These are phyloP conservation scores for Scutellaria baicalensis DNA, from an alignment of 257 asterid genomes.

Conservation along the genomic window DNA sequence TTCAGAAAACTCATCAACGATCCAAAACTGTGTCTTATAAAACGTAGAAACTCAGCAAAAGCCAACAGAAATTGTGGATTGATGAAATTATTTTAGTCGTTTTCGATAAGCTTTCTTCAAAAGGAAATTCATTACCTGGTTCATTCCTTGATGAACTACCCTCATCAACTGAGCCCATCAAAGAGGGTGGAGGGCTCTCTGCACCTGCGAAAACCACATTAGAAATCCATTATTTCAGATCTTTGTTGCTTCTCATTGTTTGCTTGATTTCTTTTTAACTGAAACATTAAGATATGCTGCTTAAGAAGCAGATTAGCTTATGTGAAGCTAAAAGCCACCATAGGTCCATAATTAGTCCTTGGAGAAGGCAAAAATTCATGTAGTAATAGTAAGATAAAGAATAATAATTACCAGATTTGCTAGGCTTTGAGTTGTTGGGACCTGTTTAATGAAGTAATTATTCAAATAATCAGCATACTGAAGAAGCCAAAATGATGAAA, in stretches of 20 bases:
- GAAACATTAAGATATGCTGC: background rate
- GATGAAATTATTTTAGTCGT: slow-evolving; percentile 6
- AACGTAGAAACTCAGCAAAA: slow-evolving; percentile 9
- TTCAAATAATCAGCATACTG: background rate
- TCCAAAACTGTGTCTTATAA: background rate
- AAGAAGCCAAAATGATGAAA: background rate
- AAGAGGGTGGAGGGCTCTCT: slow-evolving; percentile 29
- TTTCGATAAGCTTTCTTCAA: slow-evolving; percentile 11
- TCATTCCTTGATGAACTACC: slow-evolving; percentile 18
- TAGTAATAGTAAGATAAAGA: no score
- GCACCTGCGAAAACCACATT: slow-evolving; percentile 22
- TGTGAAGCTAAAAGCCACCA: background rate
- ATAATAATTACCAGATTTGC: slow-evolving; percentile 8
- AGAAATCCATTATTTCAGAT: background rate
- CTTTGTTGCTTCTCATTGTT: background rate
- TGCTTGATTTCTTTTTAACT: background rate
- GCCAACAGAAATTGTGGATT: background rate
- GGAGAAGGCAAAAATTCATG: background rate
- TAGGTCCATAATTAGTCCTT: background rate
- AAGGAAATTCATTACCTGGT: slow-evolving; percentile 13
- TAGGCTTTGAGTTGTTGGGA: slow-evolving; percentile 18
- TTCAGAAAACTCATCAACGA: background rate
- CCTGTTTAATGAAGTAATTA: slow-evolving; percentile 14
- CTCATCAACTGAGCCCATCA: slow-evolving; percentile 18
- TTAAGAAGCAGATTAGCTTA: background rate